Evolutionary conservation across 108 stramenopile species (phyloP).

Genomic region (Skeletonema grethae): DNA sequence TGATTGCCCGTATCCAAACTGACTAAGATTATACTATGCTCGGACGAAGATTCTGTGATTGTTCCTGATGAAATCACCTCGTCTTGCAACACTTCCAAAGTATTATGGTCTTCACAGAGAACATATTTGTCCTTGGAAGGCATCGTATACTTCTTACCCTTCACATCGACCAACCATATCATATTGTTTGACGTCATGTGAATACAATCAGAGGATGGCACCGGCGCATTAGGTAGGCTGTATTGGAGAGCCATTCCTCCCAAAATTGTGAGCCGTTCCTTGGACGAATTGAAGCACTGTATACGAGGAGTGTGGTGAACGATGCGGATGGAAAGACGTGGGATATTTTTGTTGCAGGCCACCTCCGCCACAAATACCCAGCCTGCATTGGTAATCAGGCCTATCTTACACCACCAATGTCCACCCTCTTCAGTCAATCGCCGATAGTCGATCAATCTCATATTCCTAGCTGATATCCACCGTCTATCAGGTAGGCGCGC

Average conservation of each 20-base stretch:
- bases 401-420: constrained; percentile 19
- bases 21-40: neutral
- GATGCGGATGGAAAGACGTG: constrained; percentile 20
- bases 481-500: constrained; percentile 28
- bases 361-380: constrained; percentile 42
- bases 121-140: constrained; percentile 47
- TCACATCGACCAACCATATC: constrained; percentile 47
- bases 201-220: constrained; percentile 21
- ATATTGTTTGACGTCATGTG: neutral
- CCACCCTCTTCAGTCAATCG: neutral
- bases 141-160: constrained; percentile 32
- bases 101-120: constrained; percentile 27
- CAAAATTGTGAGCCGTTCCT: constrained; percentile 27
- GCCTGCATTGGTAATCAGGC: constrained; percentile 36
- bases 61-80: constrained; percentile 17
- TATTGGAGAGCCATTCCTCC: constrained; percentile 49
- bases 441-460: constrained; percentile 22
- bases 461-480: constrained; percentile 35
- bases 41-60: constrained; percentile 19
- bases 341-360: neutral
- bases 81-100: neutral
- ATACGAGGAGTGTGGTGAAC: constrained; percentile 43
- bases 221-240: constrained; percentile 44
- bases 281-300: constrained; percentile 45
- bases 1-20: neutral